Conservation (phyloP, 805 yeast species). For the Kodamaea neixiangensis region DNA sequence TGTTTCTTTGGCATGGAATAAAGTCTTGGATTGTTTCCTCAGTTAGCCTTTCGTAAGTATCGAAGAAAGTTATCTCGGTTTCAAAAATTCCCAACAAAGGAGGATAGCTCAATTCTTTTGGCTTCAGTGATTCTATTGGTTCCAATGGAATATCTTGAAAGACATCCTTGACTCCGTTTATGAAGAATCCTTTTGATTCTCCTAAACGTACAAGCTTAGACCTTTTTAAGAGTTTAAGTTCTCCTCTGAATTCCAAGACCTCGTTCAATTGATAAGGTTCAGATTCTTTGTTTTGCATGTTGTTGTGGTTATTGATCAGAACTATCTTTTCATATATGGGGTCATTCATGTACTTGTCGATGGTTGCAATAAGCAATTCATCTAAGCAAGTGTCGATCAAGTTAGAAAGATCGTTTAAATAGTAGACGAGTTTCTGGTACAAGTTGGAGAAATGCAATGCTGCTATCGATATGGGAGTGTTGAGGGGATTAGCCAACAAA, state of each 20-base stretch:
- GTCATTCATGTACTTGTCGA: slow-evolving; percentile 42
- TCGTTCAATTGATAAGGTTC: slow-evolving; percentile 22
- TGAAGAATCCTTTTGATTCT: slow-evolving; percentile 18
- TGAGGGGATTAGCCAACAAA: slow-evolving; percentile 35
- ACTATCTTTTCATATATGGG: slow-evolving; percentile 25
- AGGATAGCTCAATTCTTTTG: slow-evolving; percentile 14
- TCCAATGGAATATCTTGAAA: slow-evolving; percentile 26
- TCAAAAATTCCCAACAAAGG: slow-evolving; percentile 17
- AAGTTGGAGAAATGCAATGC: slow-evolving; percentile 42
- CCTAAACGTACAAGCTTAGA: slow-evolving; percentile 38
- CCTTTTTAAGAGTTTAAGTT: slow-evolving; percentile 50
- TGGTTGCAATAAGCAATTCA: slow-evolving; percentile 28
- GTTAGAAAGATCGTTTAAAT: slow-evolving; percentile 39
- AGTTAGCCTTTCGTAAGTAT: slow-evolving; percentile 52
- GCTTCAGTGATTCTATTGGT: neutral
- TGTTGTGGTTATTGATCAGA: slow-evolving; percentile 20
- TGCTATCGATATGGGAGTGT: slow-evolving; percentile 40
- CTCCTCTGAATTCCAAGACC: slow-evolving; percentile 47
- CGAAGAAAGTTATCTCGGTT: slow-evolving; percentile 22
- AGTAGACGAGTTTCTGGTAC: slow-evolving; percentile 35
- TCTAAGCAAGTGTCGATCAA: slow-evolving; percentile 13
- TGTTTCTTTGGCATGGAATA: slow-evolving; percentile 51
- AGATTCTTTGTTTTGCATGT: slow-evolving; percentile 10
- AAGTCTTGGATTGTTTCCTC: slow-evolving; percentile 56
- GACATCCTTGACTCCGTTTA: slow-evolving; percentile 20